A percentile compares a stretch with the other conserved stretches of the same genome.
These are phyloP conservation scores for Phyllosticta capitalensis DNA, from an alignment of 2,329 filamentous ascomycete species.

Conservation along the genomic window DNA sequence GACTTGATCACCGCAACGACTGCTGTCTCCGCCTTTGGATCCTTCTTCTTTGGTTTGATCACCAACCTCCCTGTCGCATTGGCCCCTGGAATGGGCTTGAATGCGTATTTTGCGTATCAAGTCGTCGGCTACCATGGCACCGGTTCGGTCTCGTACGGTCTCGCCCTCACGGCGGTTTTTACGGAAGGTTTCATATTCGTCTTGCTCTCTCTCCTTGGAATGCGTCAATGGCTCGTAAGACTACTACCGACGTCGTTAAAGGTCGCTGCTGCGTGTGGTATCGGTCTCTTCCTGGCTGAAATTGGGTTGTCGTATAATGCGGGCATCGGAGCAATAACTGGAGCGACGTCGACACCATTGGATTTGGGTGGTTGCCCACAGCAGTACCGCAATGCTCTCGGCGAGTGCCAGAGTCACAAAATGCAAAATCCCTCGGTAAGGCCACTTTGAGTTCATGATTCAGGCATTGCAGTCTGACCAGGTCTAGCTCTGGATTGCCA, in stretches of 20 bases:
- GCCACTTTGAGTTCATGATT: slow-evolving; percentile 11
- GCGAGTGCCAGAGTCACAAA: slow-evolving; percentile 57
- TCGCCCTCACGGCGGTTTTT: slow-evolving; percentile 78
- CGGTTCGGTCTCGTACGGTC: slow-evolving; percentile 61
- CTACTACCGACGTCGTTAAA: slow-evolving; percentile 77
- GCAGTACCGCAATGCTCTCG: slow-evolving; percentile 39
- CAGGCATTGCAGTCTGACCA: neutral
- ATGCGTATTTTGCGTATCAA: slow-evolving; percentile 79
- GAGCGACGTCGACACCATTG: slow-evolving; percentile 53
- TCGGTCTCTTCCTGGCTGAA: slow-evolving; percentile 69
- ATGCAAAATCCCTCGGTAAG: slow-evolving; percentile 64
- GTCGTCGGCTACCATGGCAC: slow-evolving; percentile 69
- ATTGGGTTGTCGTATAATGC: slow-evolving; percentile 70
- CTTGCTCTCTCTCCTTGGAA: slow-evolving; percentile 64
- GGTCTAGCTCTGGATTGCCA: slow-evolving; percentile 66
- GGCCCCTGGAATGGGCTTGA: slow-evolving; percentile 43
- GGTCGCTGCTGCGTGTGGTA: slow-evolving; percentile 75
- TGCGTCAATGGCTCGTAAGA: slow-evolving; percentile 81
- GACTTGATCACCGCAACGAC: slow-evolving; percentile 79
- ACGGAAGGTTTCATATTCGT: slow-evolving; percentile 83
- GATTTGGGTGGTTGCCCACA: slow-evolving; percentile 65
- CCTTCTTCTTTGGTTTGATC: slow-evolving; percentile 70
- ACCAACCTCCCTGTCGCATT: slow-evolving; percentile 55
- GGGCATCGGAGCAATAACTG: slow-evolving; percentile 70
- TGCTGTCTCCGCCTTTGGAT: slow-evolving; percentile 66